Evolutionary conservation across 2,329 filamentous ascomycete genomes (phyloP).

Genomic region (Aspergillus novofumigatus): DNA sequence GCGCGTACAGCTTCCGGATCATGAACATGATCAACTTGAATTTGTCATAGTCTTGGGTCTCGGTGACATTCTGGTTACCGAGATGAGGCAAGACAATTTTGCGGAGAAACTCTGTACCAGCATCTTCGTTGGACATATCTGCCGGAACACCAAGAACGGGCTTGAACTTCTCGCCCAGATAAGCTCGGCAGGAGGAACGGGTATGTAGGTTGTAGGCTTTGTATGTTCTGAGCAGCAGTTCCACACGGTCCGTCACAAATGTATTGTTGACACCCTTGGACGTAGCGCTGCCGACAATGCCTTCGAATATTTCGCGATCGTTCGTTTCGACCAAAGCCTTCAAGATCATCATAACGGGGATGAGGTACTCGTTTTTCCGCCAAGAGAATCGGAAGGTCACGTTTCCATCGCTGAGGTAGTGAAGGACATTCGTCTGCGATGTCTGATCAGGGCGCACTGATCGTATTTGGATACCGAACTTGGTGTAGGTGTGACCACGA

Average conservation of each 20-base stretch:
- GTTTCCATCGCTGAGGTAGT: constrained; percentile 94
- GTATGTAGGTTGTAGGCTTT: constrained; percentile 84
- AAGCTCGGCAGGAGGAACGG: constrained; percentile 75
- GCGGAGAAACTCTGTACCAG: constrained; percentile 84
- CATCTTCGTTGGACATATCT: constrained; percentile 81
- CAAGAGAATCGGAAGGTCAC: constrained; percentile 97
- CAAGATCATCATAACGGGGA: constrained; percentile 93
- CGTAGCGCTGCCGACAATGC: constrained; percentile 72
- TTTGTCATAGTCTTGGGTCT: constrained; percentile 82
- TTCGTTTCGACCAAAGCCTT: constrained; percentile 96
- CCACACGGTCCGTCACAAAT: constrained; percentile 90
- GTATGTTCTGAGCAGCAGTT: constrained; percentile 87
- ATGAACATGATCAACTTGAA: constrained; percentile 93
- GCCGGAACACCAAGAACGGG: constrained; percentile 79
- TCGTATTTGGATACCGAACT: constrained; percentile 84
- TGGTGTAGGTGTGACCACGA: constrained; percentile 81
- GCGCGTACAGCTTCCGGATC: constrained; percentile 88
- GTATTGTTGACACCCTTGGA: constrained; percentile 80
- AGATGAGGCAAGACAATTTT: constrained; percentile 89
- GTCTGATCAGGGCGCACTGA: constrained; percentile 96
- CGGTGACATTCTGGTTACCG: constrained; percentile 77
- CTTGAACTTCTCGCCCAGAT: constrained; percentile 86
- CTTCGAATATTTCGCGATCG: constrained; percentile 92
- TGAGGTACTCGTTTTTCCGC: constrained; percentile 95
- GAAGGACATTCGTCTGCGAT: constrained; percentile 93